phyloP scores from a whole-genome alignment of 2,329 filamentous ascomycete genomes.

The Tolypocladium endophyticum region DNA sequence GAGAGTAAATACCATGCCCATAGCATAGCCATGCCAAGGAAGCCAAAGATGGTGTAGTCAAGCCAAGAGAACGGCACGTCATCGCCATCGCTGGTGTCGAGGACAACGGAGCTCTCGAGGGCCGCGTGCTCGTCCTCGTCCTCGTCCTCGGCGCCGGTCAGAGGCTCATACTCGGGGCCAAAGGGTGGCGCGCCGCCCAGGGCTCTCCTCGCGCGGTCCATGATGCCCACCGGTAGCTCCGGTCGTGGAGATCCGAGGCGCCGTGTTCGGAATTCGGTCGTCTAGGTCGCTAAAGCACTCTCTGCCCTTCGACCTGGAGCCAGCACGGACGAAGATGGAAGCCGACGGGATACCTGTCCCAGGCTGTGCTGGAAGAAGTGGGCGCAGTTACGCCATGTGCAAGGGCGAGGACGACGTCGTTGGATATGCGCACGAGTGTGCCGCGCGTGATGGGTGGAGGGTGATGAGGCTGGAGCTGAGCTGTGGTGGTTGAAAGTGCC shows the following conservation, averaged over 20 bases:
- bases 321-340: not conserved
- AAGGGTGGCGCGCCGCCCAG: slow-evolving; percentile 9
- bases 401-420: not conserved
- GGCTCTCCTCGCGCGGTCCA: slow-evolving; percentile 17
- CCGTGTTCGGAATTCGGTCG: not conserved
- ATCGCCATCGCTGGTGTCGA: slow-evolving; percentile 16
- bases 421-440: not conserved
- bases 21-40: slow-evolving; percentile 87
- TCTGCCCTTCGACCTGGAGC: not conserved
- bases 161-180: slow-evolving; percentile 21
- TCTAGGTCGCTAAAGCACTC: not conserved
- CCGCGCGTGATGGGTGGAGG: not conserved
- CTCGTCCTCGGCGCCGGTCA: slow-evolving; percentile 17
- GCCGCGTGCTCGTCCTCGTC: slow-evolving; percentile 10
- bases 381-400: not conserved
- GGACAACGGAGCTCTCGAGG: slow-evolving; percentile 9
- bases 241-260: not conserved
- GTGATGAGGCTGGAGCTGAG: not conserved
- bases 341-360: not conserved
- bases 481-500: not conserved
- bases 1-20: slow-evolving; percentile 74
- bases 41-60: slow-evolving; percentile 75
- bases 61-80: slow-evolving; percentile 64
- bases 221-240: not conserved
- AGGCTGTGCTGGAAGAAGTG: not conserved